Percentiles rank a stretch among this genome's conserved stretches.
These are phyloP conservation scores for Lindgomyces ingoldianus DNA, from an alignment of 495 filamentous ascomycete genomes.

Conservation along the genomic window DNA sequence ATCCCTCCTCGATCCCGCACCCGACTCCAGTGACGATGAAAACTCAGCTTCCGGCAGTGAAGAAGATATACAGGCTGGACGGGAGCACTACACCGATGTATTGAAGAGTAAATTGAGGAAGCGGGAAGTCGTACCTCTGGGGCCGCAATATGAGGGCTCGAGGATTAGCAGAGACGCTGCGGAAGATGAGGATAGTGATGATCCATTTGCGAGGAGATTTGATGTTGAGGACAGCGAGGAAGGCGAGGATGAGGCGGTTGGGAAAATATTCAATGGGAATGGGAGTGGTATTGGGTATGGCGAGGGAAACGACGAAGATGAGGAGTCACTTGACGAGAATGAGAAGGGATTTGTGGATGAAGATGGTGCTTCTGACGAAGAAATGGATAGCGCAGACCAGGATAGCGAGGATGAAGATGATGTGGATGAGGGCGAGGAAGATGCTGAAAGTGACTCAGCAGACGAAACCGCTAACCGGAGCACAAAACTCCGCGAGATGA, in stretches of 20 bases:
- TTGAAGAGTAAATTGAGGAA: slow-evolving; percentile 85
- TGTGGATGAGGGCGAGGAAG: slow-evolving; percentile 46
- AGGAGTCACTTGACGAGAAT: slow-evolving; percentile 41
- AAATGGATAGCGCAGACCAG: slow-evolving; percentile 43
- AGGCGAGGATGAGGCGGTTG: slow-evolving; percentile 32
- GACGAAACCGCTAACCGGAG: slow-evolving; percentile 46
- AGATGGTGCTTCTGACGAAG: slow-evolving; percentile 46
- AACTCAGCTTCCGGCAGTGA: slow-evolving; percentile 38
- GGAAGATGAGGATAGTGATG: slow-evolving; percentile 46
- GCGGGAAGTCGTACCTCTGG: slow-evolving; percentile 62
- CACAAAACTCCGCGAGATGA: slow-evolving; percentile 54
- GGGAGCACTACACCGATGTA: slow-evolving; percentile 84
- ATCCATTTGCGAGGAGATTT: slow-evolving; percentile 48
- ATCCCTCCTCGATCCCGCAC: slow-evolving; percentile 56
- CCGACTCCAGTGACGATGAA: slow-evolving; percentile 51
- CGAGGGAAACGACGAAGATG: slow-evolving; percentile 35
- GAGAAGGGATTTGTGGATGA: slow-evolving; percentile 42
- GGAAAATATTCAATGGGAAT: neutral
- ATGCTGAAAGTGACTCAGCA: slow-evolving; percentile 32
- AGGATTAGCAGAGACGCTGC: slow-evolving; percentile 74
- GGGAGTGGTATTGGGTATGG: neutral
- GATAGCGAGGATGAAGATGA: slow-evolving; percentile 37
- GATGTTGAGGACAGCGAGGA: slow-evolving; percentile 47
- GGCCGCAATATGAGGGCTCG: slow-evolving; percentile 80
- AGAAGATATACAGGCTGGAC: slow-evolving; percentile 57